Base-by-base conservation (phyloP, 306 rosid genomes). In the Castanea crenata region DNA sequence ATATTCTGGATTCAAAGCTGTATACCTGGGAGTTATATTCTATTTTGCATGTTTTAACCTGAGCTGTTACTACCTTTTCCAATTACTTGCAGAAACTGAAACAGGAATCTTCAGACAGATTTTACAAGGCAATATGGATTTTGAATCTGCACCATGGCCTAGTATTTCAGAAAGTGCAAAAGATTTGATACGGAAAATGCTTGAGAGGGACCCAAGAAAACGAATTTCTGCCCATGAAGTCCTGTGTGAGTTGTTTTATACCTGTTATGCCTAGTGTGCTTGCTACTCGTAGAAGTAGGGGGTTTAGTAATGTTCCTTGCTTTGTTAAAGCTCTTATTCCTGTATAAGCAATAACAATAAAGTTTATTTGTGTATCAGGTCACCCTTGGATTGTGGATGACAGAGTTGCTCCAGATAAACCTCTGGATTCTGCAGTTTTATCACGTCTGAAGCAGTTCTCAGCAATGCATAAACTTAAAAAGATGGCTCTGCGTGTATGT, bases 341-440 rank as follows among this genome's bases (percentile, higher is more conserved):
- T 59, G 65, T 21, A 11, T 59, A 79, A 80, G 67, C 44, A 76
- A 75, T 32, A 46, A 83, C 58, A 44, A 20, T 72, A 79, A 69
- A 65, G 57, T 84, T 8, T 69, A 73, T 85, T 20, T 46, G 65
- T 79, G 54, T 27, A 29, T 76, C 85, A 93, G 98, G 98, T 78
- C 87, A 93, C 85, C 97, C 98, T 25, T 93, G 98, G 98, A 93
- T 93, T 64, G 79, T 87, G 41, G 98, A 93, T 81, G 98, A 91
- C 76, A 84, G n/a, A 57, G 88, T 91, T 83, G 97, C 98, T 63
- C 98, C 98, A 0, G 97, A 93, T 86, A 88, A 87, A 69, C 97
- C 98, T 64, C 82, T 93, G 78, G 97, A 90, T 79, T 91, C 97
- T 76, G 98, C 98, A 75, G 98, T 93, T 84, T 85, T 93, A 88